Percentiles rank a stretch among this genome's conserved stretches.
These are phyloP conservation scores for Scorias spongiosa DNA, from an alignment of 2,329 filamentous ascomycete species.

Conservation along the genomic window DNA sequence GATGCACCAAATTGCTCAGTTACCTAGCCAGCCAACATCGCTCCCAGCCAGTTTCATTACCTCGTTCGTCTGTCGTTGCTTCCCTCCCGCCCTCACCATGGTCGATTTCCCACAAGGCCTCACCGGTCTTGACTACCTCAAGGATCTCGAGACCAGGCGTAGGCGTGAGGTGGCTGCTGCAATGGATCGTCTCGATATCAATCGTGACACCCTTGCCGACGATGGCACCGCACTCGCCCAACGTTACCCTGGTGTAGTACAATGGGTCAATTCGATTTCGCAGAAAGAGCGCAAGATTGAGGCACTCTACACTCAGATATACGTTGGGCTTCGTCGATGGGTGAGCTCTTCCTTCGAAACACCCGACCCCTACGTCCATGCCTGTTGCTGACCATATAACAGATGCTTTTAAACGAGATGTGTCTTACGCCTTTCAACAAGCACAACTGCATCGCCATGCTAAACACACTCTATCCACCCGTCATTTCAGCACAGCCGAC, in stretches of 20 bases:
- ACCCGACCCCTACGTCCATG: neutral
- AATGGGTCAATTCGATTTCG: constrained; percentile 34
- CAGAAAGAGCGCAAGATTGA: constrained; percentile 37
- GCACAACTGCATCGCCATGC: constrained; percentile 50
- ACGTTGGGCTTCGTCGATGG: constrained; percentile 48
- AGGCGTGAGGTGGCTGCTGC: constrained; percentile 42
- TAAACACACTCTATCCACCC: constrained; percentile 52
- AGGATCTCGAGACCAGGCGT: constrained; percentile 45
- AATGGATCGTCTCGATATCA: constrained; percentile 37
- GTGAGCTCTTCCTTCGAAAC: constrained; percentile 23
- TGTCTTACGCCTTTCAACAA: constrained; percentile 47
- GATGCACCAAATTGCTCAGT: constrained; percentile 41
- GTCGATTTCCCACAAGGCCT: constrained; percentile 53
- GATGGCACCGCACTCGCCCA: constrained; percentile 34
- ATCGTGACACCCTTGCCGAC: constrained; percentile 27
- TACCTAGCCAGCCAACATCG: constrained; percentile 45
- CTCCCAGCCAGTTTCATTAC: constrained; percentile 48
- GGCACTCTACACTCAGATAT: constrained; percentile 44
- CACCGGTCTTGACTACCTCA: constrained; percentile 50
- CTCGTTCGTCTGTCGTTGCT: constrained; percentile 44
- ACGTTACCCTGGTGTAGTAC: constrained; percentile 38
- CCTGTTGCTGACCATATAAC: neutral
- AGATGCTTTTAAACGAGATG: constrained; percentile 52
- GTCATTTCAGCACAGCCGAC: constrained; percentile 34
- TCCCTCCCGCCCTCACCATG: constrained; percentile 38